phyloP scores from a whole-genome alignment of 2,329 filamentous ascomycete genomes.

The Onygenales sp. region DNA sequence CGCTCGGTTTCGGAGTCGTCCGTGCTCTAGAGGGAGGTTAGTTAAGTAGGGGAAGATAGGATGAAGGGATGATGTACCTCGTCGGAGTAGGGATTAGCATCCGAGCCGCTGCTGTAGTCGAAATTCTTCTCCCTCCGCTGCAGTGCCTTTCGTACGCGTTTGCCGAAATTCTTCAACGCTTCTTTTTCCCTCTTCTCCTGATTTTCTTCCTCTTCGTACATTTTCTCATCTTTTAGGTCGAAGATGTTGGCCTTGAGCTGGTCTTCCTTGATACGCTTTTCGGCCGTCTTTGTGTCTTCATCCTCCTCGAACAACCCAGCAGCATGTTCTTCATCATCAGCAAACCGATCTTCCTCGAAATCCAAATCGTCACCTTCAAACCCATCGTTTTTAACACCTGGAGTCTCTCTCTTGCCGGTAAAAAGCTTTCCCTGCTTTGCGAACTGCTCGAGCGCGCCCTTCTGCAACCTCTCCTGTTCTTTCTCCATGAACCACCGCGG shows the following conservation, averaged over 20 bases:
- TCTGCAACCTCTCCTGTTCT: conserved; percentile 43
- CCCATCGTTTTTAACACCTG: conserved; percentile 34
- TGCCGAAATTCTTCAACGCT: conserved; percentile 61
- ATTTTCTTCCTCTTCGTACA: conserved; percentile 58
- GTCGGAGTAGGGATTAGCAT: conserved; percentile 48
- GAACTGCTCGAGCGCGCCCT: conserved; percentile 51
- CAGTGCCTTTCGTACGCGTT: conserved; percentile 68
- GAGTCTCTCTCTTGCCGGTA: conserved; percentile 35
- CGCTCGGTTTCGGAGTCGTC: conserved; percentile 58
- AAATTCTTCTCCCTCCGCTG: conserved; percentile 78
- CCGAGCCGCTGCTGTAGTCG: conserved; percentile 68
- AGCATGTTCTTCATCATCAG: conserved; percentile 75
- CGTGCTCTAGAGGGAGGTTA: conserved; percentile 36
- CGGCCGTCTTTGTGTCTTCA: conserved; percentile 65
- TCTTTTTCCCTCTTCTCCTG: conserved; percentile 56
- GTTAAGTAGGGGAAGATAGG: conserved; percentile 7
- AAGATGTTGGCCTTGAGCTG: conserved; percentile 85
- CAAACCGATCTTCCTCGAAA: conserved; percentile 65
- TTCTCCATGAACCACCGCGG: conserved; percentile 71
- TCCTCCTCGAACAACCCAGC: conserved; percentile 68
- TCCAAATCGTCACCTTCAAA: conserved; percentile 57
- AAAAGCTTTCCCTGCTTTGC: conserved; percentile 38
- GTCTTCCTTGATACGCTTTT: conserved; percentile 64
- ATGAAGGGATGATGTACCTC: conserved; percentile 15
- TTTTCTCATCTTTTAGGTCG: conserved; percentile 63